Conservation (phyloP, 441 rosid species). For the Pelargonium myrrhifolium region DNA sequence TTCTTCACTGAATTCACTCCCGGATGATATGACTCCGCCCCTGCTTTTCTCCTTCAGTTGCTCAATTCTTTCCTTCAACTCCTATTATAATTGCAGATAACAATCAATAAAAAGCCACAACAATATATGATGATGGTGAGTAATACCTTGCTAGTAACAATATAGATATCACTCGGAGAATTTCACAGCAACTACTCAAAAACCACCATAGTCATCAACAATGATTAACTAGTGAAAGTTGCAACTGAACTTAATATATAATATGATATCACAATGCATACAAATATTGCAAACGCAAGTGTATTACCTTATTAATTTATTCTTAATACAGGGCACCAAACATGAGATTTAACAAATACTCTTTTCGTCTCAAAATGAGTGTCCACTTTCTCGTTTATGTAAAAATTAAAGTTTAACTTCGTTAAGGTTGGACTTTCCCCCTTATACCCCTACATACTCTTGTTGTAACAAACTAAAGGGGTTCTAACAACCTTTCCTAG, state of each 20-base stretch:
- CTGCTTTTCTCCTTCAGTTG: conserved; percentile 46
- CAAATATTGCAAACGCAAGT: background rate
- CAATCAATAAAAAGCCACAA: conserved; percentile 2
- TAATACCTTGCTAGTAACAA: background rate
- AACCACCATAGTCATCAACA: background rate
- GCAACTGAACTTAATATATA: background rate
- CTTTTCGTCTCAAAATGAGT: too few relatives aligned
- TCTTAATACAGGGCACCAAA: background rate
- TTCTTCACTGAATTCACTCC: conserved; percentile 75
- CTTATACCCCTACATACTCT: too few relatives aligned
- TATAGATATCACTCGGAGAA: background rate
- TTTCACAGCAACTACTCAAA: background rate
- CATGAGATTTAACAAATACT: background rate
- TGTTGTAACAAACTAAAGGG: too few relatives aligned
- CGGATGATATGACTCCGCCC: conserved; percentile 50
- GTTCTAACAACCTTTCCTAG: too few relatives aligned
- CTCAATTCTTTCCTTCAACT: conserved; percentile 76
- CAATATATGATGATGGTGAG: background rate
- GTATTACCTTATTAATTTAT: background rate
- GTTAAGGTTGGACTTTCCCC: too few relatives aligned
- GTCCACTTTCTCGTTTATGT: too few relatives aligned
- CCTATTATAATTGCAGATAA: conserved; percentile 33
- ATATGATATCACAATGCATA: background rate
- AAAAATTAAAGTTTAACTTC: too few relatives aligned
- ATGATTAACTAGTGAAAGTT: background rate